Conservation (phyloP, 169 alveolate genomes). For the Babesia caballi region DNA sequence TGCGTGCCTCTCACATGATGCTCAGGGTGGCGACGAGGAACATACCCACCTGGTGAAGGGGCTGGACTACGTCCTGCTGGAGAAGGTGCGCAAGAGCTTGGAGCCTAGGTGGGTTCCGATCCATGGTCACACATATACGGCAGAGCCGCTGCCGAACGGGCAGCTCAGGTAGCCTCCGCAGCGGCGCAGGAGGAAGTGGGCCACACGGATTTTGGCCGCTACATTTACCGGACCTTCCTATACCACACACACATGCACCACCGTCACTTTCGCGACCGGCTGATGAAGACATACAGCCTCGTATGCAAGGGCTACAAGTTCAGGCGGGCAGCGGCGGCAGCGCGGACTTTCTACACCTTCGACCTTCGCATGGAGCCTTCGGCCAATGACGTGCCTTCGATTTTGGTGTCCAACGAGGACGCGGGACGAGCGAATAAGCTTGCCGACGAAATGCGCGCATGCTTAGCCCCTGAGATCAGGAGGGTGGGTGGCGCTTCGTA, state of each 20-base stretch:
- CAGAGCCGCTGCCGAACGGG: constrained; percentile 1
- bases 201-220: constrained; percentile 60
- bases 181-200: constrained; percentile 17
- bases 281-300: constrained; percentile 49
- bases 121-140: background rate
- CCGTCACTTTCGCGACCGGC: constrained; percentile 55
- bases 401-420: constrained; percentile 47
- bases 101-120: background rate
- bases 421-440: background rate
- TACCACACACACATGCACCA: constrained; percentile 71
- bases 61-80: constrained; percentile 70
- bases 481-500: background rate
- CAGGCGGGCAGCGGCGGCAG: background rate
- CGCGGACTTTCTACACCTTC: constrained; percentile 49
- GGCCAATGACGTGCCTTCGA: constrained; percentile 66
- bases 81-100: constrained; percentile 68
- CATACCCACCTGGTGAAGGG: constrained; percentile 78
- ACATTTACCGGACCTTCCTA: constrained; percentile 63
- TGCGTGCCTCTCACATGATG: too few relatives aligned
- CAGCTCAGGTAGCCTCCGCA: background rate
- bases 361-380: constrained; percentile 61
- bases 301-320: constrained; percentile 53
- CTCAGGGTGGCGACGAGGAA: constrained; percentile 78
- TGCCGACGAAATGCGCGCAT: background rate
- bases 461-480: background rate